These are phyloP conservation scores for Myxozyma nipponensis DNA, from an alignment of 805 yeast species.

Conservation along the genomic window DNA sequence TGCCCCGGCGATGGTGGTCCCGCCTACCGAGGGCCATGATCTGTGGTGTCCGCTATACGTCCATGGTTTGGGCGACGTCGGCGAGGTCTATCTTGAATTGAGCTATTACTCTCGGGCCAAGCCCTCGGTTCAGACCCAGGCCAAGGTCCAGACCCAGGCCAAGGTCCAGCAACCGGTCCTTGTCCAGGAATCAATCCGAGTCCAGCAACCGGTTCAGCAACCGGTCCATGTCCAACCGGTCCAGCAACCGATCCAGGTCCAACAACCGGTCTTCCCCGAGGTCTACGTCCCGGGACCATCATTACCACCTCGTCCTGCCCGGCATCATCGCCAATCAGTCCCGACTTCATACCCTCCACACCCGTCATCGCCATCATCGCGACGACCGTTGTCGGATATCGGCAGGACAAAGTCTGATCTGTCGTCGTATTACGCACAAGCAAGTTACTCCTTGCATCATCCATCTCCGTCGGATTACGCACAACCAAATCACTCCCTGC, in stretches of 20 bases:
- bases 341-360: neutral
- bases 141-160: neutral
- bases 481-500: neutral
- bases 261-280: neutral
- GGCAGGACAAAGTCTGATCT: no score
- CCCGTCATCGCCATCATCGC: no score
- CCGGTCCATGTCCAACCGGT: neutral
- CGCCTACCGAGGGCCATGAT: neutral
- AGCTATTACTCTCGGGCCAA: neutral
- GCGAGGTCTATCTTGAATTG: neutral
- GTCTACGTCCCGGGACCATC: neutral
- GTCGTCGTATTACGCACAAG: neutral
- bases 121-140: neutral
- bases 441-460: neutral
- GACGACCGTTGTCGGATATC: neutral
- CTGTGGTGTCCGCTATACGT: neutral
- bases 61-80: neutral
- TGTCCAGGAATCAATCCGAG: neutral
- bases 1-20: neutral
- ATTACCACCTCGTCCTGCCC: neutral
- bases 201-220: neutral
- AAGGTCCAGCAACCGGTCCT: neutral
- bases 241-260: neutral
- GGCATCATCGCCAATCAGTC: neutral
- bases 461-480: no score